Base-by-base conservation (phyloP, 768 basidiomycete genomes). In the Lyophyllum decastes region DNA sequence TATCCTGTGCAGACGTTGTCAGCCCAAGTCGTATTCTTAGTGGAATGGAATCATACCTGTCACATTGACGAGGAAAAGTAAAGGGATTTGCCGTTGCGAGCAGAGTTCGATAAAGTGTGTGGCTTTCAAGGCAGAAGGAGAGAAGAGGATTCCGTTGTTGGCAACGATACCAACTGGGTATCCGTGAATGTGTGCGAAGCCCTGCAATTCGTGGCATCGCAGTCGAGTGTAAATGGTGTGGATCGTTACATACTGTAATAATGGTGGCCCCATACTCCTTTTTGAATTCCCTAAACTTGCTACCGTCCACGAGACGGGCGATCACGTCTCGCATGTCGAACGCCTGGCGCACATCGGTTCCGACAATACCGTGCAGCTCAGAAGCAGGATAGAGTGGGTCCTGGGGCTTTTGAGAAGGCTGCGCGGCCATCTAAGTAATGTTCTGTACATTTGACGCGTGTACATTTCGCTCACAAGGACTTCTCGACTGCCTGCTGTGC, bases 241-340 rank as follows among this genome's bases (percentile, higher is more conserved):
- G 51, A 49, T 41, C 61, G 45, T 49, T 33, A 11, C 80, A 55
- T 65, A 92, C 94, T 7, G 95, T 97, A 50, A 96, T 82, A 61
- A 98, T 88, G 0, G 94, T 95, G 25, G 88, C 73, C 7, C 94
- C 95, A 66, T 95, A 98, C 68, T 96, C 95, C 68, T 89, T 90
- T 82, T 98, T 98, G 79, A 96, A 98, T 71, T 98, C 95, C 59
- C 93, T 81, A 68, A 98, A 95, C 45, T 84, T 83, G 66, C 92
- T 94, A 2, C 95, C 94, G 61, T 98, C 95, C 9, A 95, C 94
- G 40, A 95, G 76, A 25, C 95, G 87, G 25, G 94, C 88, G 63
- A 98, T 94, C 12, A 98, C 88, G 68, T 97, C 95, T 35, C 93
- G 82, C 89, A 96, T 94, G 70, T 97, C 94, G 68, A 95, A 96